Conservation (phyloP, 352 stramenopile genomes). For the Phytophthora citricola region DNA sequence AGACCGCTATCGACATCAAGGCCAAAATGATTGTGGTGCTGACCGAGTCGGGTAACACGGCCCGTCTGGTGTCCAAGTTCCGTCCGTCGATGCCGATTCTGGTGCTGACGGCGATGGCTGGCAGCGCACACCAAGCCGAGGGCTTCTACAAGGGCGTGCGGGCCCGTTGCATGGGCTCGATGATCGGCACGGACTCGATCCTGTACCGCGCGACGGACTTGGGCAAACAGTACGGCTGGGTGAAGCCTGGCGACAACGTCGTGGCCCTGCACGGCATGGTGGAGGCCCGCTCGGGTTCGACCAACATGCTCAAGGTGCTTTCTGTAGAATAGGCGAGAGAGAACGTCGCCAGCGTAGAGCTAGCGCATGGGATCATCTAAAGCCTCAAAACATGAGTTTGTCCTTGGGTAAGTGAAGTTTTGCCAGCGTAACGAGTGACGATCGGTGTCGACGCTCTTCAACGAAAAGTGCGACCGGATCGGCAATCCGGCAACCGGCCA, state of each 20-base stretch:
- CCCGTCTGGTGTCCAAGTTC: conserved; percentile 95
- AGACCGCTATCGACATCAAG: conserved; percentile 95
- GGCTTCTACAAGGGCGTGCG: conserved; percentile 64
- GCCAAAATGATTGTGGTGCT: conserved; percentile 80
- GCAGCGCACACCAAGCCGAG: conserved; percentile 59
- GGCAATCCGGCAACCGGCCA: not conserved
- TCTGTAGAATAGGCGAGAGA: conserved; percentile 71
- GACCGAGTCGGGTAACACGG: conserved; percentile 93
- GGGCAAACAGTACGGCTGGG: conserved; percentile 81
- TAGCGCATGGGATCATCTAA: conserved; percentile 6
- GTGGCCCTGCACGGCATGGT: conserved; percentile 89
- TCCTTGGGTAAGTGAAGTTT: conserved; percentile 4
- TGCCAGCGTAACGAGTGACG: conserved; percentile 7
- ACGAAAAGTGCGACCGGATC: conserved; percentile 24
- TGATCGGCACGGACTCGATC: conserved; percentile 91
- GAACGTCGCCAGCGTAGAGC: not conserved
- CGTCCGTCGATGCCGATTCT: conserved; percentile 63
- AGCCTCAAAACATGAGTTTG: conserved; percentile 22
- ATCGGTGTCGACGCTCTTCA: conserved; percentile 11
- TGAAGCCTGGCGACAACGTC: conserved; percentile 37
- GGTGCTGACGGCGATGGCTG: conserved; percentile 1
- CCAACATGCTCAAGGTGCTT: conserved; percentile 93
- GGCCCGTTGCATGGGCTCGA: conserved; percentile 71
- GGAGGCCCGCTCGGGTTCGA: conserved; percentile 82
- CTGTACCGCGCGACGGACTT: conserved; percentile 83